Base-by-base conservation (phyloP, 2,329 filamentous ascomycete species). In the Aspergillus ruber region DNA sequence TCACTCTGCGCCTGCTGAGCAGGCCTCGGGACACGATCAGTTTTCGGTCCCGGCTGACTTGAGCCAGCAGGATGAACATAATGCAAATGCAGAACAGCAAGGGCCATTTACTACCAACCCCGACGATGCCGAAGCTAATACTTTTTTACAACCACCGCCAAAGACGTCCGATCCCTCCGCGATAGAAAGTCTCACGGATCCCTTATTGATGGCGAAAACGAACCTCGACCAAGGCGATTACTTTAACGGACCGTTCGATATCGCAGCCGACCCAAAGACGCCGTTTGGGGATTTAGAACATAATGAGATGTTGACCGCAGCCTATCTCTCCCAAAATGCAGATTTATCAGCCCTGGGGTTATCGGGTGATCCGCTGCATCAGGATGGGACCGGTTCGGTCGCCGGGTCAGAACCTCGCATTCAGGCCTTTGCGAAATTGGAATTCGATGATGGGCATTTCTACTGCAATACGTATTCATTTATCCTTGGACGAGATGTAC, bases 381-480 rank as follows among this genome's bases (percentile, higher is more conserved):
- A 64, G 39, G 63, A 67, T 51, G 62, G 61, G 17, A 53, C 59
- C 3, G 59, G 61, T 12, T 71, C 69, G n/a, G 56, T 65, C 27
- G 60, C 63, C 15, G 69, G 68, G 13, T 71, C 69, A 1, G 69
- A 72, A 50, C 69, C 69, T 41, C 63, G 66, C 42, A 77, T 82
- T 50, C 74, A 78, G 53, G 81, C 80, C 29, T 84, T 80, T 64
- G 82, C 81, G 36, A 82, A 82, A 60, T 71, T 85, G 42, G 77
- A 79, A 57, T 84, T 85, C 61, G 74, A 79, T 44, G 81, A 85
- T 65, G 81, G 81, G 45, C 79, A 81, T 58, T 84, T 82, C 61
- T 83, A 83, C 60, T 79, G 83, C 67, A 82, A 79, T 53, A 83
- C 80, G 5, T 80, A 80, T 56, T 76, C 78, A 25, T 78, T 84